These are phyloP conservation scores for Suillus paluster DNA, from an alignment of 768 basidiomycete species.

Conservation along the genomic window DNA sequence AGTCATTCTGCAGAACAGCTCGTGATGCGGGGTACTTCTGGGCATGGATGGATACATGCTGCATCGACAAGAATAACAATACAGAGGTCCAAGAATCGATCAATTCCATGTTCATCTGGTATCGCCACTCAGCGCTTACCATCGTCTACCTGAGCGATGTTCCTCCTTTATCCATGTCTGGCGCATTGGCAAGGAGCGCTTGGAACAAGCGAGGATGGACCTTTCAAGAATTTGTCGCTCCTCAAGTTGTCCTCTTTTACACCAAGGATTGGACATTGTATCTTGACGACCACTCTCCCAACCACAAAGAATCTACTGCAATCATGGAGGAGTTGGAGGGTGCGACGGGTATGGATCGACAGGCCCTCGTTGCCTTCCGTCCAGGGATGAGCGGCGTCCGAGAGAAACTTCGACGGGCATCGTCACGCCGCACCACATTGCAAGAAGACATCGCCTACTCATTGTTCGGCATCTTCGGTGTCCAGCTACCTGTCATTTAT, in stretches of 20 bases:
- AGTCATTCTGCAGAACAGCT: not conserved
- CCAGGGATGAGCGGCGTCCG: not conserved
- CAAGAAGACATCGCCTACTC: conserved; percentile 4
- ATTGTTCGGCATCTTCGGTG: conserved; percentile 4
- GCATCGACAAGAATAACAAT: conserved; percentile 18
- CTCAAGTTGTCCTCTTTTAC: conserved; percentile 32
- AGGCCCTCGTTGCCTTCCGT: not conserved
- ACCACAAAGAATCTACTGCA: not conserved
- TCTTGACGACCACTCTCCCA: not conserved
- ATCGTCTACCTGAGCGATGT: conserved; percentile 6
- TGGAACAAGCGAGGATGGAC: conserved; percentile 33
- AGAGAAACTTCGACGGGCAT: not conserved
- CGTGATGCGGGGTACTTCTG: not conserved
- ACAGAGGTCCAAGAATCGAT: conserved; percentile 12
- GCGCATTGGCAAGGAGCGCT: not conserved
- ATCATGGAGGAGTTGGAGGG: not conserved
- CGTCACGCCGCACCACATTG: not conserved
- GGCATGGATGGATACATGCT: conserved; percentile 16
- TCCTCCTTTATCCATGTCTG: not conserved
- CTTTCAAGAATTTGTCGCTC: conserved; percentile 29
- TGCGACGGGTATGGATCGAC: not conserved
- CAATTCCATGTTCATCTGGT: conserved; percentile 5
- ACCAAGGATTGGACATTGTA: conserved; percentile 23
- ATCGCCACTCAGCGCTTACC: not conserved
- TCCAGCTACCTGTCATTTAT: conserved; percentile 1